Base-by-base conservation (phyloP, 73 alveolate genomes). In the Symbiodinium natans region DNA sequence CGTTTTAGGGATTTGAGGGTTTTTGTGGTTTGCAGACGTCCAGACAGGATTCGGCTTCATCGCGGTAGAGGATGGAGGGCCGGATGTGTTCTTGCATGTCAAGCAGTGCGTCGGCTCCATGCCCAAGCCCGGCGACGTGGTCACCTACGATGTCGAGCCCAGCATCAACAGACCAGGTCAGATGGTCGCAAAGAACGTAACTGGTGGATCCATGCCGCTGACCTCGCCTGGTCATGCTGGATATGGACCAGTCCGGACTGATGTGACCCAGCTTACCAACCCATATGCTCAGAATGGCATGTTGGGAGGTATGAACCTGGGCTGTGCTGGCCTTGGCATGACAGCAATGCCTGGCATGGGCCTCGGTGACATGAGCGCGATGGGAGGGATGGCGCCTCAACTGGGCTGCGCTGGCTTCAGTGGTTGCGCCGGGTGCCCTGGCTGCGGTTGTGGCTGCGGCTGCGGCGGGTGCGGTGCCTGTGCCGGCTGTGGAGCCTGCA, bases 121-220 rank as follows among this genome's bases (percentile, higher is more conserved):
- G 33, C 97, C 97, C 39, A 90, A 38, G 42, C 56, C 97, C 39
- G 97, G 97, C 25, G 97, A 90, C 48, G 46, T 90, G 21, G 97
- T 90, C 80, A 90, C 97, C 88, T 90, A 90, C 39, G 97, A 90
- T 59, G 77, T 90, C 4, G 97, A 90, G 97, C 89, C 97, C 9
- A 41, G 80, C 80, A 90, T 90, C 97, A 90, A 90, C 97, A 40
- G 97, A 71, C 97, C 97, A 29, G 97, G 97, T 33, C 97, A 90
- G 97, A 90, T 90, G 97, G 97, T 90, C 75, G 97, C 97, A n/a
- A 90, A 90, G 42, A 90, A 90, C 34, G 97, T 90, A 54, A 82
- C 54, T 21, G 97, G 97, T 29, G 97, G 97, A 41, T 68, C 97
- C 1, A 85, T 82, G 82, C 48, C 48, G 33, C 97, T 82, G 27